Evolutionary conservation across 108 stramenopile species (phyloP).

Genomic region (Epithemia pelagica): DNA sequence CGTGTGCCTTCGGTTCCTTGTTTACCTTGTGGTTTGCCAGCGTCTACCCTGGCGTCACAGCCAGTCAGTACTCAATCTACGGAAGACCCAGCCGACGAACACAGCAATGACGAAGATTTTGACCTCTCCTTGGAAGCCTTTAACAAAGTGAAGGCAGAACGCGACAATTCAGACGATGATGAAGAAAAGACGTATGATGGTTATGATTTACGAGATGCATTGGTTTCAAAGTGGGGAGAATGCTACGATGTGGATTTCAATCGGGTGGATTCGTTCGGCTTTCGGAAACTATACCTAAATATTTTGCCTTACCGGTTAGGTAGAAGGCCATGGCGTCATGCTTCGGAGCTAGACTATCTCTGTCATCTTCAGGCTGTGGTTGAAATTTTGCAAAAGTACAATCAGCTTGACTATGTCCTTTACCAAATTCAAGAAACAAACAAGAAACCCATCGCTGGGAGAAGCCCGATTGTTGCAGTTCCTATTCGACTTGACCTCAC

Average conservation of each 20-base stretch:
- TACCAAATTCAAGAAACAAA: conserved; percentile 55
- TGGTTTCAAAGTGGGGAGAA: conserved; percentile 43
- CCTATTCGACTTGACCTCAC: conserved; percentile 62
- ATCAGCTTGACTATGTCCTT: conserved; percentile 52
- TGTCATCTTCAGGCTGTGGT: conserved; percentile 72
- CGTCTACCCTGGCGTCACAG: too few relatives aligned
- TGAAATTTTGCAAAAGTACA: conserved; percentile 65
- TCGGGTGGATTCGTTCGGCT: conserved; percentile 47
- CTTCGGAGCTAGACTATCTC: conserved; percentile 65
- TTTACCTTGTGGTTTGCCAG: too few relatives aligned
- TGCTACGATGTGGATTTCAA: conserved; percentile 58
- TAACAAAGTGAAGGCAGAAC: conserved; percentile 14
- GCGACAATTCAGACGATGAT: conserved; percentile 4
- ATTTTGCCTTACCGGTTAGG: conserved; percentile 56
- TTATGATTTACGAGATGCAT: conserved; percentile 51
- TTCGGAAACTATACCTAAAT: conserved; percentile 53
- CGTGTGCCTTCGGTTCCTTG: too few relatives aligned
- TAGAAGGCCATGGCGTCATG: conserved; percentile 44
- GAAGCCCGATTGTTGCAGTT: conserved; percentile 59
- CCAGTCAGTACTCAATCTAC: too few relatives aligned
- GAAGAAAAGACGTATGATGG: conserved; percentile 43
- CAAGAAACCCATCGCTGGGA: conserved; percentile 63
- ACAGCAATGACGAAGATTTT: conserved; percentile 10
- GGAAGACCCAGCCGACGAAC: too few relatives aligned
- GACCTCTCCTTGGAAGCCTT: conserved; percentile 21